Base-by-base conservation (phyloP, 2,329 filamentous ascomycete species). In the Neurospora crassa region DNA sequence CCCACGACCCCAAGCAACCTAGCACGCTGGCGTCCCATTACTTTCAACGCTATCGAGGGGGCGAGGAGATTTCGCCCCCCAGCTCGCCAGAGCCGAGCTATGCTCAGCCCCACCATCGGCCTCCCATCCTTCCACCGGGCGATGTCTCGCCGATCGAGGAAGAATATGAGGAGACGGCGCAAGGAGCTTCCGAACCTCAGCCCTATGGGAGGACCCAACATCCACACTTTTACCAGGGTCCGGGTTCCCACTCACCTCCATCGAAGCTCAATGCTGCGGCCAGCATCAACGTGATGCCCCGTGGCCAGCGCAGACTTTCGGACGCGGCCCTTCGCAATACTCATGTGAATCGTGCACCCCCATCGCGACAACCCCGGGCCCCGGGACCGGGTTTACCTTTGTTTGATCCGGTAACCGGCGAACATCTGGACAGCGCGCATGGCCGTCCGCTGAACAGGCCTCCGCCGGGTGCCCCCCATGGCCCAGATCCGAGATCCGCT, bases 351-450 rank as follows among this genome's bases (percentile, higher is more conserved):
- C 80, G 77, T 40, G 71, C 67, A 24, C 74, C 81, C 43, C 67
- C 67, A 29, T 71, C 68, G 18, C 74, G 75, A 72, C 78, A 79
- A 42, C 71, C 74, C 42, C 76, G 78, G 12, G 76, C 79, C 34
- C 74, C 73, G 34, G 78, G 77, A 41, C 78, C 79, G 69, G 83
- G 86, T 72, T 84, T 84, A 29, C 82, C 85, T 24, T 81, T 83
- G 74, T 91, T 89, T 89, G 89, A 92, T 79, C 86, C 86, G 68
- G 88, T 87, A 77, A 90, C 90, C 3, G 90, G 89, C 10, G 90
- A 92, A 76, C 87, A 88, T 47, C 90, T 87, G 5, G 85, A 83
- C n/a, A 86, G 82, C 70, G 80, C 84, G 24, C 84, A 82, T 68
- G 88, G 89, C 16, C 87, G 84, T 71, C 81, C 86, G 37, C 85